A percentile compares a stretch with the other conserved stretches of the same genome.
phyloP scores from a whole-genome alignment of 495 filamentous ascomycete genomes.

The Immersiella caudata region DNA sequence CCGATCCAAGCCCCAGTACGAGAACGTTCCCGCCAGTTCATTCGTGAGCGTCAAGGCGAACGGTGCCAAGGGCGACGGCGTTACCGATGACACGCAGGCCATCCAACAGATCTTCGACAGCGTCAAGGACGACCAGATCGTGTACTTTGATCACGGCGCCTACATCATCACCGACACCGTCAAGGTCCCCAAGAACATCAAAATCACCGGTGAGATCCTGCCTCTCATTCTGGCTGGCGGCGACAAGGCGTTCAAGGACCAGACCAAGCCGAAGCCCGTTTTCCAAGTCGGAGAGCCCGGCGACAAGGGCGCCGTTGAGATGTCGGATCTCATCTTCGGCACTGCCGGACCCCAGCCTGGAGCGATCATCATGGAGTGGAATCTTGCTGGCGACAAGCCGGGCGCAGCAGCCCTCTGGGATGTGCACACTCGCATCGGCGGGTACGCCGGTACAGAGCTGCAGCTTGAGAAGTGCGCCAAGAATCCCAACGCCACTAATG shows the following conservation, averaged over 20 bases:
- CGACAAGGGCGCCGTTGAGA: constrained; percentile 77
- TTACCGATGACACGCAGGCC: constrained; percentile 66
- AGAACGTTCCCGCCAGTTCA: constrained; percentile 54
- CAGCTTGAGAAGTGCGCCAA: constrained; percentile 77
- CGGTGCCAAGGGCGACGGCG: constrained; percentile 80
- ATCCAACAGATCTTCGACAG: constrained; percentile 74
- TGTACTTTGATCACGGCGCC: constrained; percentile 91
- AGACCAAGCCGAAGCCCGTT: constrained; percentile 68
- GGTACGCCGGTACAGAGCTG: constrained; percentile 76
- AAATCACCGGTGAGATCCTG: constrained; percentile 90
- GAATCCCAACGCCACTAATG: constrained; percentile 61
- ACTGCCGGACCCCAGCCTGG: constrained; percentile 80
- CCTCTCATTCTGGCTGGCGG: constrained; percentile 85
- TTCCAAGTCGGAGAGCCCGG: constrained; percentile 80
- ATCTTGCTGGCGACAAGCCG: constrained; percentile 66
- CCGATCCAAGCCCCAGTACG: constrained; percentile 75
- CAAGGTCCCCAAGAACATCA: constrained; percentile 75
- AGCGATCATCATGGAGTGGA: constrained; percentile 91
- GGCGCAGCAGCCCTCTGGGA: constrained; percentile 87
- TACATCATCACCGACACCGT: constrained; percentile 86
- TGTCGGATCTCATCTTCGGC: constrained; percentile 79
- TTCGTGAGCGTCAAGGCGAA: constrained; percentile 76
- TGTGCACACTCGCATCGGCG: constrained; percentile 85
- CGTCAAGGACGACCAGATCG: constrained; percentile 61
- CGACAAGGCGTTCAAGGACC: constrained; percentile 64